These are phyloP conservation scores for Artemisia argyi DNA, from an alignment of 129 eudicot genomes.

Conservation along the genomic window DNA sequence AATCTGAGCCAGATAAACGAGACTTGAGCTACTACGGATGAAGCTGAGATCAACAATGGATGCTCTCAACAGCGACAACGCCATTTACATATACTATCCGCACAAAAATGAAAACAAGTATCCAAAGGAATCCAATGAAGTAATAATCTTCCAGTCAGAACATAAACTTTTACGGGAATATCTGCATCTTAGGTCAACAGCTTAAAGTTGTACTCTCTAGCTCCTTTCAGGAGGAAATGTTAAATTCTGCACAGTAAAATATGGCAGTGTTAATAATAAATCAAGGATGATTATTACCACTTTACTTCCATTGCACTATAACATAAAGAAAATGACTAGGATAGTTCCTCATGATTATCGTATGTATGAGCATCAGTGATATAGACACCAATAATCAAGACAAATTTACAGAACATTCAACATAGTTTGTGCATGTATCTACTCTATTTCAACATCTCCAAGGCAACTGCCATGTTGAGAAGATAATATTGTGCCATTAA, in stretches of 20 bases:
- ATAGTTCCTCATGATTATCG: no score
- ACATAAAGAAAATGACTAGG: slow-evolving; percentile 13
- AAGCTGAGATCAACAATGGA: slow-evolving; percentile 9
- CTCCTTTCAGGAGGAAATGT: slow-evolving; percentile 20
- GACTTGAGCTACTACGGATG: slow-evolving; percentile 26
- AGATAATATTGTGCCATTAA: no score
- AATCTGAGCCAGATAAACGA: slow-evolving; percentile 16
- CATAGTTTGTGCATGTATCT: no score
- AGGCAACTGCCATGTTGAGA: no score
- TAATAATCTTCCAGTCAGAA: slow-evolving; percentile 6
- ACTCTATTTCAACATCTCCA: no score
- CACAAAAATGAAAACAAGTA: not conserved
- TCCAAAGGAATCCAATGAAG: slow-evolving; percentile 3
- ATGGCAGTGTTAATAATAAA: slow-evolving; percentile 1
- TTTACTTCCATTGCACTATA: slow-evolving; percentile 3
- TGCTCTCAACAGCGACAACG: slow-evolving; percentile 22
- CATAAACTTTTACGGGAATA: slow-evolving; percentile 1
- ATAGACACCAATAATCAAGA: no score
- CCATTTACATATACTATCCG: slow-evolving; percentile 32
- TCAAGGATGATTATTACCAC: not conserved
- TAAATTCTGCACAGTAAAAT: slow-evolving; percentile 8
- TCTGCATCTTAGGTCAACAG: not conserved
- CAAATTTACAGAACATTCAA: no score
- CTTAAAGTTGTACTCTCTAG: not conserved
- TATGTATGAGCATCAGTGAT: no score